Base-by-base conservation (phyloP, 2,329 filamentous ascomycete species). In the Apiospora koreana region DNA sequence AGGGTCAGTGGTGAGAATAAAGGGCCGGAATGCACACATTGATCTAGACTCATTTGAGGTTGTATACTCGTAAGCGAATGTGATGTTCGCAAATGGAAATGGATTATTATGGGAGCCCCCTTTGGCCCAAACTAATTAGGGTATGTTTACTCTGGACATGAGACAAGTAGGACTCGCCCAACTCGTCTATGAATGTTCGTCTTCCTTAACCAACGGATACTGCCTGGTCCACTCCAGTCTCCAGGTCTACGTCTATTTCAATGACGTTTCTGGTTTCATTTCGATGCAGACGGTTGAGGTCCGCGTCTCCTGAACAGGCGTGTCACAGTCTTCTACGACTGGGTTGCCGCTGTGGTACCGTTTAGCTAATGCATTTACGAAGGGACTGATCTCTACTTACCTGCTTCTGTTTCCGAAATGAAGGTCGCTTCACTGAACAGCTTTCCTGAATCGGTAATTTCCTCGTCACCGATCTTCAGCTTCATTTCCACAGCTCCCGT, bases 341-440 rank as follows among this genome's bases (percentile, higher is more conserved):
- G 38, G 5, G 66, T 45, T 41, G 43, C 41, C 9, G 66, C 43
- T 68, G 28, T 46, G 28, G 48, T 23, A 45, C 7, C 16, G 43
- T n/a, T 46, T 68, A 46, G 66, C 45, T 14, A 31, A 9, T 38
- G 43, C 6, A 38, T 18, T n/a, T 31, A 2, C 9, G 6, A 18
- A 18, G 7, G 10, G 21, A 2, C 1, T 18, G 7, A 21, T 45
- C 8, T 10, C 4, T 8, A 28, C 67, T 69, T 64, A 69, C 67
- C 67, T 35, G 67, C 48, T 28, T 64, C 67, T 65, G 54, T 69
- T 9, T 74, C 92, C 68, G 92, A 94, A 82, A 99, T 97, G 84
- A 98, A 99, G n/a, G 95, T 98, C 2, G 96, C 94, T 84, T 99
- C 96, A 70, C 89, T 90, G 83, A 97, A 97, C 69, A 97, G 83